phyloP scores from a whole-genome alignment of 495 filamentous ascomycete genomes.

The Cryomyces minteri region DNA sequence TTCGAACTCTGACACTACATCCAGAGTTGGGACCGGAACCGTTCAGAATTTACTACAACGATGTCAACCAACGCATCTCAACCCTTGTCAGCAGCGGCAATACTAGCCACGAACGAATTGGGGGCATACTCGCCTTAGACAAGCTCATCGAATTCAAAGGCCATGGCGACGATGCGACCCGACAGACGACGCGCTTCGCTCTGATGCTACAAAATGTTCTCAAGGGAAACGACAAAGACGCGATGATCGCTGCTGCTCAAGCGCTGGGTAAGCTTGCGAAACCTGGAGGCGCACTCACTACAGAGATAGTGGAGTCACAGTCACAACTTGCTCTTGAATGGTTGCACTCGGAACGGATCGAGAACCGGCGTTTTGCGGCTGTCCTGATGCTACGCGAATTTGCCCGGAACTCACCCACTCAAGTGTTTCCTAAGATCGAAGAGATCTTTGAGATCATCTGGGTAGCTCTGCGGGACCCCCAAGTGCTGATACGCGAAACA shows the following conservation, averaged over 20 bases:
- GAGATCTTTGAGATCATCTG: constrained; percentile 88
- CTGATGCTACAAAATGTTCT: constrained; percentile 76
- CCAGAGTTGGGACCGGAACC: constrained; percentile 60
- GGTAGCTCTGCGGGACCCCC: constrained; percentile 77
- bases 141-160: constrained; percentile 88
- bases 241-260: constrained; percentile 72
- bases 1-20: constrained; percentile 1
- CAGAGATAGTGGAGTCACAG: constrained; percentile 91
- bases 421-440: constrained; percentile 80
- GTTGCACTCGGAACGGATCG: constrained; percentile 86
- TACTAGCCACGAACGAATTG: constrained; percentile 74
- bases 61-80: constrained; percentile 57
- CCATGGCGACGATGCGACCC: constrained; percentile 54
- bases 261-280: constrained; percentile 77
- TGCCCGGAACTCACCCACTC: constrained; percentile 73
- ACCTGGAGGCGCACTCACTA: constrained; percentile 85
- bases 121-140: constrained; percentile 81
- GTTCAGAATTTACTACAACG: constrained; percentile 62
- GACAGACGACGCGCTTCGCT: constrained; percentile 86
- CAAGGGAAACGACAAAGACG: constrained; percentile 69
- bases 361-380: constrained; percentile 78
- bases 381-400: constrained; percentile 82
- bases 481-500: constrained; percentile 78
- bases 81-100: constrained; percentile 56
- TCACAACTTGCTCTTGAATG: constrained; percentile 88